Evolutionary conservation across 2,329 filamentous ascomycete genomes (phyloP), one percentile per base, ranked within the genome.

Genomic region (Fusarium haematococcum): DNA sequence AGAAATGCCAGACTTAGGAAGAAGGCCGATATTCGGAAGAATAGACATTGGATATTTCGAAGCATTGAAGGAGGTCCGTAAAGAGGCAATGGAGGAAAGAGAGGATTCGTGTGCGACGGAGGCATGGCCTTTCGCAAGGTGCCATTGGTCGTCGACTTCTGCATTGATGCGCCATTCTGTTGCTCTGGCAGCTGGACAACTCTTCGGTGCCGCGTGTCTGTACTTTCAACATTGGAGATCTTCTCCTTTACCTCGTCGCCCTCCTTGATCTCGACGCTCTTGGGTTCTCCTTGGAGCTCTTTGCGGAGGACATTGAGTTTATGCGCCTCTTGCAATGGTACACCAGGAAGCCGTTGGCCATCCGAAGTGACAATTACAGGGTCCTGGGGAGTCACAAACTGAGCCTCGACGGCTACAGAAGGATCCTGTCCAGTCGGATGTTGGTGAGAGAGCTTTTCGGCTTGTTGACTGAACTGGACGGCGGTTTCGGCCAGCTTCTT

Each of bases 11-110:
- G 85, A 43, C 95, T 97, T 1, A 98, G 85, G 41, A 95, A 88
- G 68, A 94, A 93, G 0, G 95, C 95, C 0, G 91, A 88, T 2
- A 89, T 74, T 11, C 92, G 88, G 69, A 97, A 93, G 18, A 88
- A 84, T 33, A 87, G 81, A 79, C 90, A 94, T 74, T 95, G 92
- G 1, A 95, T 35, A 35, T 90, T 86, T 57, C 91, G 88, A n/a
- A 92, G 67, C 1, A 89, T 61, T 1, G 93, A 92, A 0, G 95
- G 91, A 1, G 94, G 92, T 0, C 94, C 94, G 77, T 97, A 98
- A 1, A 94, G 85, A 0, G 95, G 95, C 10, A 98, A 83, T 2
- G 94, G 94, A 7, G 95, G 95, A 75, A 98, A 98, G 6, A 97
- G 85, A 4, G 94, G 93, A 75, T 95, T 92, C 2, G 94, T 95